Evolutionary conservation across 495 filamentous ascomycete species (phyloP).

Genomic region (Neurospora sp.): DNA sequence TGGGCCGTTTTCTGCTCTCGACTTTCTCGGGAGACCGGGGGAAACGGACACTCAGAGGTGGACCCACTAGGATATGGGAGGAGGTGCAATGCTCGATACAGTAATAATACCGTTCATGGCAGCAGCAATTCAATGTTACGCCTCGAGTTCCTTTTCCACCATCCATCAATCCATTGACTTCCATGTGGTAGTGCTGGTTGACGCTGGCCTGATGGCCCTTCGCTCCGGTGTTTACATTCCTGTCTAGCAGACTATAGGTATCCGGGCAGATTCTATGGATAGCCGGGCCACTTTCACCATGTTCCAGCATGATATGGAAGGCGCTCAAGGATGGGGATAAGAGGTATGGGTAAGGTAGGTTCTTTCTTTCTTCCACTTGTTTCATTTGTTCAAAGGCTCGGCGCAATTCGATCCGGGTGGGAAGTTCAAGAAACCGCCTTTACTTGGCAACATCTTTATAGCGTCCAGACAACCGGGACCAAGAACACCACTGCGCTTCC

Average conservation of each 20-base stretch:
- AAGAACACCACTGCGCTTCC: not conserved
- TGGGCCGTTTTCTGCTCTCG: not conserved
- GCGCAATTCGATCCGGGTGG: not conserved
- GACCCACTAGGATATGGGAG: not conserved
- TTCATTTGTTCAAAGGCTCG: not conserved
- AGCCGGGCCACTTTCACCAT: not conserved
- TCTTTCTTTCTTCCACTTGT: not conserved
- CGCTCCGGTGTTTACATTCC: not conserved
- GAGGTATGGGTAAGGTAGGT: not conserved
- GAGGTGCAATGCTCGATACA: not conserved
- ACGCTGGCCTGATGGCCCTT: not conserved
- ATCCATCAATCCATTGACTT: not conserved
- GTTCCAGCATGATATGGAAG: not conserved
- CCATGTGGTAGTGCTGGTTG: not conserved
- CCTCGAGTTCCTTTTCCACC: not conserved
- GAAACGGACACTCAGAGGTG: not conserved
- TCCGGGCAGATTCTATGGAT: too few species aligned
- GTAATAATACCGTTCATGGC: not conserved
- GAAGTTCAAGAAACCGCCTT: not conserved
- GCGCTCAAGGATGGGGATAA: not conserved
- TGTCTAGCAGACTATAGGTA: not conserved
- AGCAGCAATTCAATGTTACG: not conserved
- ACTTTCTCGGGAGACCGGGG: not conserved
- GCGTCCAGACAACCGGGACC: not conserved
- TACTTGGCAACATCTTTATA: not conserved